Conservation (phyloP, 345 rosid species). For the Sonneratia caseolaris region DNA sequence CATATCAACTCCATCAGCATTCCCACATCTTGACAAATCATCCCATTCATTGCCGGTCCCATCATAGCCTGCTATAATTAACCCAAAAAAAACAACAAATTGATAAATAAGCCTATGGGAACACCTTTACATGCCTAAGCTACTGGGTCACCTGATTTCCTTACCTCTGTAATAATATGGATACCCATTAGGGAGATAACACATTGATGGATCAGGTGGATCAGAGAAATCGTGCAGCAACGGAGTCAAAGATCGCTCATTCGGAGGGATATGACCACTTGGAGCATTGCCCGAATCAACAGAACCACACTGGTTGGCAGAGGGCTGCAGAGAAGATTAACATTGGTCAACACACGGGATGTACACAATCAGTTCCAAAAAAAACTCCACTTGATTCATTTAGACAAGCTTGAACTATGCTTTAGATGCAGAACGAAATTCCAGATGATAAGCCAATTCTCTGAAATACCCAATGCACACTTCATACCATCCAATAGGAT, state of each 20-base stretch:
- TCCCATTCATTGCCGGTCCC: conserved; percentile 58
- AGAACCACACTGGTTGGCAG: conserved; percentile 23
- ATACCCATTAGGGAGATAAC: conserved; percentile 27
- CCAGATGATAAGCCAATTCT: background rate
- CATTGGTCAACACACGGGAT: too few species aligned
- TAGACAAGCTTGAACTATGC: background rate
- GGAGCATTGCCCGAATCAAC: conserved; percentile 20
- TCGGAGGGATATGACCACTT: conserved; percentile 25
- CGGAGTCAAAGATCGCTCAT: conserved; percentile 28
- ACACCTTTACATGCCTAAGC: background rate
- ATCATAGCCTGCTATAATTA: conserved; percentile 29
- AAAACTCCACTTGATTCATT: background rate
- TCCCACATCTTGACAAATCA: conserved; percentile 48
- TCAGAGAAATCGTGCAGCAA: conserved; percentile 21
- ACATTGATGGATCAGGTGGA: conserved; percentile 36
- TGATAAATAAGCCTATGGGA: background rate
- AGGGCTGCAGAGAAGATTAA: conserved; percentile 11
- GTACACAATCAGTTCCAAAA: background rate
- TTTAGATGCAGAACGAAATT: background rate
- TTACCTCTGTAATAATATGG: conserved; percentile 30
- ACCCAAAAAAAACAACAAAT: background rate
- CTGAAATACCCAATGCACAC: background rate
- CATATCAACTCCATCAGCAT: conserved; percentile 64
- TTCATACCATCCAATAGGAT: background rate
- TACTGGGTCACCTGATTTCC: background rate